phyloP scores from a whole-genome alignment of 352 stramenopile genomes.

The Globisporangium middletonii region DNA sequence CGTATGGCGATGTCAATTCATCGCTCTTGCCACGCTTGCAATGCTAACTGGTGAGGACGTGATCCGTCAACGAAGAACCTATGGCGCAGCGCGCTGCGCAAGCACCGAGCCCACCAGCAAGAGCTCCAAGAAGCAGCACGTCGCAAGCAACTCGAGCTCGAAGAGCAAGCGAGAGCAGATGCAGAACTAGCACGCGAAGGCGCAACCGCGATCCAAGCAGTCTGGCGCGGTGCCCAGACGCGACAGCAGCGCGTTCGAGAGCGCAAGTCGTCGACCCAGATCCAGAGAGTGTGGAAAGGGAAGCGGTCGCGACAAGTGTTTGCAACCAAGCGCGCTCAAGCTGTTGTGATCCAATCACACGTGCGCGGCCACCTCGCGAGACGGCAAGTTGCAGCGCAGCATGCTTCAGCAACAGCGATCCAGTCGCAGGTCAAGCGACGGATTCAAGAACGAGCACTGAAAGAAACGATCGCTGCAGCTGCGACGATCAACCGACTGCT shows the following conservation, averaged over 20 bases:
- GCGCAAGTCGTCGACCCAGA: slow-evolving; percentile 12
- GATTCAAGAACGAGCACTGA: slow-evolving; percentile 8
- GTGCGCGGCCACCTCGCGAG: slow-evolving; percentile 18
- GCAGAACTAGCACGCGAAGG: slow-evolving; percentile 7
- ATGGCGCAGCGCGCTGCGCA: slow-evolving; percentile 14
- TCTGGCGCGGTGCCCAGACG: slow-evolving; percentile 19
- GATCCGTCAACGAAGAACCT: slow-evolving; percentile 9
- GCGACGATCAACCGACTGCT: slow-evolving; percentile 8
- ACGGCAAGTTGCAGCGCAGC: slow-evolving; percentile 8
- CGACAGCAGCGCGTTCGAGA: slow-evolving; percentile 8
- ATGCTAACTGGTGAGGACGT: background rate
- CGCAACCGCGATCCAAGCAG: slow-evolving; percentile 18
- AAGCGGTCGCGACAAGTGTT: slow-evolving; percentile 16
- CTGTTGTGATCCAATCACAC: slow-evolving; percentile 19
- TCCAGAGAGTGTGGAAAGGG: slow-evolving; percentile 23
- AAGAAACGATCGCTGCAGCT: slow-evolving; percentile 1
- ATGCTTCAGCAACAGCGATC: slow-evolving; percentile 15
- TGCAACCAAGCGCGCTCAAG: slow-evolving; percentile 11
- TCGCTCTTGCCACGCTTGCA: no score
- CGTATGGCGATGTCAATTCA: background rate
- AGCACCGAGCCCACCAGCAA: slow-evolving; percentile 7
- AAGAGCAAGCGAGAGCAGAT: slow-evolving; percentile 8
- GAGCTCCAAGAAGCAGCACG: slow-evolving; percentile 14
- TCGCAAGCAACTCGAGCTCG: slow-evolving; percentile 18
- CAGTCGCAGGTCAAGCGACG: slow-evolving; percentile 18